Percentiles rank a stretch among this genome's conserved stretches.
These are phyloP conservation scores for Lactarius evosmus DNA, from an alignment of 768 basidiomycete genomes.

Conservation along the genomic window DNA sequence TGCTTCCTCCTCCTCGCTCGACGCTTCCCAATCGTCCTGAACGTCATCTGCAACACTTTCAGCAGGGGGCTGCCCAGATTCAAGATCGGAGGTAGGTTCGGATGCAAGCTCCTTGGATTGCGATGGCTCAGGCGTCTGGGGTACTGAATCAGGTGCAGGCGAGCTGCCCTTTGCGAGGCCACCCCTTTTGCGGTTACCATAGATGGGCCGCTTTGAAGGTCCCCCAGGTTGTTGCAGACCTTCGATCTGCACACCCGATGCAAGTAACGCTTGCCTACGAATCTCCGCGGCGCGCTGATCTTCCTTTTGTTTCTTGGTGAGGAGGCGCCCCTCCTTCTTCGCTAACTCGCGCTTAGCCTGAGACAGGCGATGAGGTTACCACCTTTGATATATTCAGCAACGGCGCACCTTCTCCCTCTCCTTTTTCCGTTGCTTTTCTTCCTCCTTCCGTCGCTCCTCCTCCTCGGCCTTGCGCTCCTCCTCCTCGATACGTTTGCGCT, in stretches of 20 bases:
- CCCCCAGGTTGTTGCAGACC: slow-evolving; percentile 66
- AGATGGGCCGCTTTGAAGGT: slow-evolving; percentile 71
- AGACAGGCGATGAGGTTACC: slow-evolving; percentile 8
- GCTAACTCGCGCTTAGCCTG: slow-evolving; percentile 86
- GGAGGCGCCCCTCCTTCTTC: slow-evolving; percentile 89
- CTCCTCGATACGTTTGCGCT: slow-evolving; percentile 78
- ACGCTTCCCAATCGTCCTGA: slow-evolving; percentile 61
- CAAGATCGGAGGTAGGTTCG: slow-evolving; percentile 30
- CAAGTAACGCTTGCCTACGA: slow-evolving; percentile 84
- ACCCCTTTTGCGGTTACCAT: slow-evolving; percentile 83
- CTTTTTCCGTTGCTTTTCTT: slow-evolving; percentile 79
- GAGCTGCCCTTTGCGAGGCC: slow-evolving; percentile 51
- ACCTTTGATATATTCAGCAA: slow-evolving; percentile 14
- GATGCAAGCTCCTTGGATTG: slow-evolving; percentile 25
- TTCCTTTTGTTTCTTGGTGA: slow-evolving; percentile 98
- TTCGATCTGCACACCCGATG: slow-evolving; percentile 86
- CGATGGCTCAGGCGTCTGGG: slow-evolving; percentile 32
- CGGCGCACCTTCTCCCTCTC: slow-evolving; percentile 78
- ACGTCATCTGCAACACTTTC: slow-evolving; percentile 36
- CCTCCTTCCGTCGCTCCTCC: slow-evolving; percentile 72
- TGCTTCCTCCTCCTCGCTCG: slow-evolving; percentile 50
- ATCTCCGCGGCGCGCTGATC: slow-evolving; percentile 89
- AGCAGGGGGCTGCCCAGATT: slow-evolving; percentile 29
- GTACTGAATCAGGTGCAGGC: slow-evolving; percentile 52
- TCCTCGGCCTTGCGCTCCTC: slow-evolving; percentile 79